A percentile compares a stretch with the other conserved stretches of the same genome.
These are phyloP conservation scores for Eimeria falciformis DNA, from an alignment of 169 alveolate species.

Conservation along the genomic window DNA sequence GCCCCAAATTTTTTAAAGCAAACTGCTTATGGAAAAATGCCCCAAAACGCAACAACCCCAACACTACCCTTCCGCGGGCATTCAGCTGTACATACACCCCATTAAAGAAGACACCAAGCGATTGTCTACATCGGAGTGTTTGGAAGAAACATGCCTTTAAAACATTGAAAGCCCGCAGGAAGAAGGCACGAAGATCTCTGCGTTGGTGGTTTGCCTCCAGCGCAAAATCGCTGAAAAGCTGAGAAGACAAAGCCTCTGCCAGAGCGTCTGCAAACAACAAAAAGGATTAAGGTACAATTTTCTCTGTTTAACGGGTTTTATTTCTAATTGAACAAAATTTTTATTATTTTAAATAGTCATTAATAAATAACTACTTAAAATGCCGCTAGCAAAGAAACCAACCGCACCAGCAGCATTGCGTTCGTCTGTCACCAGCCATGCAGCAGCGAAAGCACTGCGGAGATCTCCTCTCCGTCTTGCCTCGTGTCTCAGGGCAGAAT, in stretches of 20 bases:
- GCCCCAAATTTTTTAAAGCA: background rate
- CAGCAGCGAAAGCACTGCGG: background rate
- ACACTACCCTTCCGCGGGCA: too few species aligned
- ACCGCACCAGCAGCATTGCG: background rate
- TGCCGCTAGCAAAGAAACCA: background rate
- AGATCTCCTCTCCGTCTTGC: background rate
- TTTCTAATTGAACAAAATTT: too few species aligned
- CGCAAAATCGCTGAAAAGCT: background rate
- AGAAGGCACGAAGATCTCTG: background rate
- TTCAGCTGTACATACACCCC: background rate
- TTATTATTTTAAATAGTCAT: too few species aligned
- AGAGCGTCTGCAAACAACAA: background rate
- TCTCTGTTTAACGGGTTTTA: too few species aligned
- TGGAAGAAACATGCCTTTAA: background rate
- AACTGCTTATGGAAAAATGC: too few species aligned
- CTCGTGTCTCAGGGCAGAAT: constrained; percentile 5
- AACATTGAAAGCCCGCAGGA: background rate
- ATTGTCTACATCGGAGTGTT: too few species aligned
- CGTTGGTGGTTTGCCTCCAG: background rate
- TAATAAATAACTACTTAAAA: background rate
- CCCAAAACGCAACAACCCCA: too few species aligned
- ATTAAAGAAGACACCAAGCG: background rate
- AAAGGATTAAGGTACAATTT: too few species aligned
- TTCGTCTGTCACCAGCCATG: constrained; percentile 14
- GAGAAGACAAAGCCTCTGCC: constrained; percentile 6